Conservation (phyloP, 805 yeast species). For the Metschnikowia reukaufii region DNA sequence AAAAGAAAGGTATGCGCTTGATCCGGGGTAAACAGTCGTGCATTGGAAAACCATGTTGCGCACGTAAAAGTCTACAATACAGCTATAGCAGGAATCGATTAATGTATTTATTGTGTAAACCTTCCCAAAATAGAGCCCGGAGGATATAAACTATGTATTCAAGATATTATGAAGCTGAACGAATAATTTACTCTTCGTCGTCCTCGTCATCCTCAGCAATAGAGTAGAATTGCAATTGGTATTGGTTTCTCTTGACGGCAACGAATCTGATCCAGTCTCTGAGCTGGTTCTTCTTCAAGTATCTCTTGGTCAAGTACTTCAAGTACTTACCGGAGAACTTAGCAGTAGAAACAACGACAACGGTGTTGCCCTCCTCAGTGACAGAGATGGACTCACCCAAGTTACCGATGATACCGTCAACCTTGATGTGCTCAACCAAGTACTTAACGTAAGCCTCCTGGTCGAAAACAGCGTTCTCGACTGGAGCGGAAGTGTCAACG, state of each 20-base stretch:
- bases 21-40: no score
- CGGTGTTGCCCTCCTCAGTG: conserved; percentile 81
- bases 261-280: conserved; percentile 99
- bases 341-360: conserved; percentile 86
- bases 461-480: conserved; percentile 96
- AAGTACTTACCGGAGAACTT: conserved; percentile 99
- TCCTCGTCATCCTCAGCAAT: conserved; percentile 86
- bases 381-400: conserved; percentile 93
- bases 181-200: conserved; percentile 56
- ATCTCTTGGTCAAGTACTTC: conserved; percentile 99
- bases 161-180: neutral
- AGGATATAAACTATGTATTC: conserved; percentile 9
- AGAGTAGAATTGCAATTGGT: conserved; percentile 98
- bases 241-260: conserved; percentile 90
- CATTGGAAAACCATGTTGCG: no score
- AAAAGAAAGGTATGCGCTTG: no score
- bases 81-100: conserved; percentile 1
- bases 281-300: conserved; percentile 99
- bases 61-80: conserved; percentile 1
- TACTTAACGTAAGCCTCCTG: conserved; percentile 96
- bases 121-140: conserved; percentile 11
- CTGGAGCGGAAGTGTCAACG: conserved; percentile 96
- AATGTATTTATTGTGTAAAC: conserved; percentile 9
- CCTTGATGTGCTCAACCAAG: conserved; percentile 99
- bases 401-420: conserved; percentile 95